Evolutionary conservation across 192 early-diverging fungal genomes (phyloP), one percentile per base, ranked within the genome.

Genomic region (Coemansia sp.): DNA sequence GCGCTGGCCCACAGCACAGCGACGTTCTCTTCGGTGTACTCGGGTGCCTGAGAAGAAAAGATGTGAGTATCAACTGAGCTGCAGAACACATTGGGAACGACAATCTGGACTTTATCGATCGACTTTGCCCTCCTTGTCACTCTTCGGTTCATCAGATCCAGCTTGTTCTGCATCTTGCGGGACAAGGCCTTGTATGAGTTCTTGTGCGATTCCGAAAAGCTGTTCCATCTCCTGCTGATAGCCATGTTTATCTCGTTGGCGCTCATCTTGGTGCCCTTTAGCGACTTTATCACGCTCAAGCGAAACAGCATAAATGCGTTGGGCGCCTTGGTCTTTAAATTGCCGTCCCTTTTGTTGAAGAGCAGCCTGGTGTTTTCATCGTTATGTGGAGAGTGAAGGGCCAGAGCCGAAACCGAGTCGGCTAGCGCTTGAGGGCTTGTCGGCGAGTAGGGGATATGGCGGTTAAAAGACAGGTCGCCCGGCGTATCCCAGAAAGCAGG

Each of bases 271-370:
- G 50, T 64, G 31, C 61, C 61, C 60, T 76, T 76, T 23, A 66
- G 31, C 6, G 37, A 16, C 37, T 70, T 70, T 12, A 76, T 64
- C 25, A 61, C 41, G 20, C 43, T 36, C 9, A 70, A 33, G 1
- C 68, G 57, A 23, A 47, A 76, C 13, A 76, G 42, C 73, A 76
- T 76, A 50, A 57, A 76, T 13, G 73, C 25, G 42, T 76, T 76
- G 25, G 64, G 68, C 0, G 68, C 68, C 34, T 38, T 45, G 5
- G 47, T 65, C 33, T 70, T 65, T 31, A 47, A 37, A 11, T 59
- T 62, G 4, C 62, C 38, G 14, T 39, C 65, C 0, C 3, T 5
- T 28, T 65, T 75, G 20, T 58, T 14, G 35, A 39, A 62, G 13
- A 75, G 14, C 3, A 47, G 21, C 48, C 3, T 59, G 31, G 34